Evolutionary conservation across 2,329 filamentous ascomycete species (phyloP).

Genomic region (Monilinia laxa): DNA sequence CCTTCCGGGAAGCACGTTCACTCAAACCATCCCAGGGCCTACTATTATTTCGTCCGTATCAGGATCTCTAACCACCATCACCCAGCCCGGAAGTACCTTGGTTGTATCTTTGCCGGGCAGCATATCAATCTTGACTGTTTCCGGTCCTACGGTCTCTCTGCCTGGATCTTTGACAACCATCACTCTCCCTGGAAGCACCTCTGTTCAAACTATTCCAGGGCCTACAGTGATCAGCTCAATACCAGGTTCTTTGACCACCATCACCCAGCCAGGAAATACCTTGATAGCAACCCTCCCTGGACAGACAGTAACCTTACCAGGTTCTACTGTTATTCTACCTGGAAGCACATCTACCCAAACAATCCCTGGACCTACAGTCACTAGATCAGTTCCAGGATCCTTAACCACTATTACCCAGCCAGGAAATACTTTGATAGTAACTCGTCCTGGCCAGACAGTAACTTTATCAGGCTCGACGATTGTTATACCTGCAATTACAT

Average conservation of each 20-base stretch:
- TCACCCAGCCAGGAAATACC: constrained; percentile 8
- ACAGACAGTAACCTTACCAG: constrained; percentile 9
- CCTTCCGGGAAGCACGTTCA: not conserved
- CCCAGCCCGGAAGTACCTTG: constrained; percentile 19
- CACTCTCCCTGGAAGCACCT: not conserved
- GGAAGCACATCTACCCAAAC: constrained; percentile 1
- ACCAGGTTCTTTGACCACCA: constrained; percentile 19
- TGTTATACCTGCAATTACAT: not conserved
- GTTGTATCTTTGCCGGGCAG: constrained; percentile 1
- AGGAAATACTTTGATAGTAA: constrained; percentile 21
- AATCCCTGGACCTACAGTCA: constrained; percentile 24
- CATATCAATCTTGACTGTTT: not conserved
- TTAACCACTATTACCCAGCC: constrained; percentile 17
- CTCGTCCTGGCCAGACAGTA: not conserved
- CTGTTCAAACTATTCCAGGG: not conserved
- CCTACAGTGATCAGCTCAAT: constrained; percentile 3
- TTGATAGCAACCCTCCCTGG: not conserved
- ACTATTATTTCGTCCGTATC: constrained; percentile 26
- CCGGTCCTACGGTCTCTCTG: not conserved
- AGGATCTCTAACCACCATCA: constrained; percentile 25
- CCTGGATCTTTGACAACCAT: constrained; percentile 1
- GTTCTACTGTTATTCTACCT: not conserved
- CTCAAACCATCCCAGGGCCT: constrained; percentile 17
- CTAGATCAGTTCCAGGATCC: constrained; percentile 22
- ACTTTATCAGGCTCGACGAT: constrained; percentile 5